Percentiles rank a stretch among this genome's conserved stretches.
These are phyloP conservation scores for Sporothrix sp. DNA, from an alignment of 2,329 filamentous ascomycete genomes.

Conservation along the genomic window DNA sequence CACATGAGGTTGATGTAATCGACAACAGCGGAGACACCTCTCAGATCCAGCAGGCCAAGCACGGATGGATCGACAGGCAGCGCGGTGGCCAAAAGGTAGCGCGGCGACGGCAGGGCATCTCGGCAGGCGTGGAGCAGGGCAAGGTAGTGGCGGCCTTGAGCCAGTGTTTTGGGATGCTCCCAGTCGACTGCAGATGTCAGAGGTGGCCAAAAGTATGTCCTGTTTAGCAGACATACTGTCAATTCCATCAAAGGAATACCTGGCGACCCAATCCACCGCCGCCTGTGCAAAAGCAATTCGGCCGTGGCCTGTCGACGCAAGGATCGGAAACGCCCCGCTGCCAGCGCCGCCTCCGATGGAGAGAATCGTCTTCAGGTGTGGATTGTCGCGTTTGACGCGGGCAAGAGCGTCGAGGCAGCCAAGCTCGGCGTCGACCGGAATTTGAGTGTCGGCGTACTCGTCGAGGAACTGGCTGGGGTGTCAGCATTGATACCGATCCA, in stretches of 20 bases:
- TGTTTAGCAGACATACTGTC: conserved; percentile 43
- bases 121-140: conserved; percentile 46
- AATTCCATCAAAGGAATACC: conserved; percentile 51
- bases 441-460: conserved; percentile 53
- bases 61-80: conserved; percentile 55
- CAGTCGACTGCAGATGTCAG: conserved; percentile 47
- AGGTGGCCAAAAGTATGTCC: neutral
- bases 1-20: conserved; percentile 60
- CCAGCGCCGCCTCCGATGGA: conserved; percentile 57
- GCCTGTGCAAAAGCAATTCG: conserved; percentile 46
- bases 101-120: conserved; percentile 36
- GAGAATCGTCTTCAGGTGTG: conserved; percentile 48
- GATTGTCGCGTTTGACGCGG: conserved; percentile 47
- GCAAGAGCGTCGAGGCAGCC: conserved; percentile 53
- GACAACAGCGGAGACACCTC: conserved; percentile 39
- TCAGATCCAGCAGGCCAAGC: conserved; percentile 49
- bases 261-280: conserved; percentile 44
- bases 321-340: conserved; percentile 49
- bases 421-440: conserved; percentile 47
- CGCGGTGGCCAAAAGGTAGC: conserved; percentile 50
- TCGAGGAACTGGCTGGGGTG: conserved; percentile 36
- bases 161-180: conserved; percentile 50
- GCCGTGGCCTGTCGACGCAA: conserved; percentile 39
- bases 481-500: too few species aligned
- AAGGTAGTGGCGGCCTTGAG: conserved; percentile 49